These are phyloP conservation scores for Fomitopsis pinicola DNA, from an alignment of 1,284 basidiomycete genomes.

Conservation along the genomic window DNA sequence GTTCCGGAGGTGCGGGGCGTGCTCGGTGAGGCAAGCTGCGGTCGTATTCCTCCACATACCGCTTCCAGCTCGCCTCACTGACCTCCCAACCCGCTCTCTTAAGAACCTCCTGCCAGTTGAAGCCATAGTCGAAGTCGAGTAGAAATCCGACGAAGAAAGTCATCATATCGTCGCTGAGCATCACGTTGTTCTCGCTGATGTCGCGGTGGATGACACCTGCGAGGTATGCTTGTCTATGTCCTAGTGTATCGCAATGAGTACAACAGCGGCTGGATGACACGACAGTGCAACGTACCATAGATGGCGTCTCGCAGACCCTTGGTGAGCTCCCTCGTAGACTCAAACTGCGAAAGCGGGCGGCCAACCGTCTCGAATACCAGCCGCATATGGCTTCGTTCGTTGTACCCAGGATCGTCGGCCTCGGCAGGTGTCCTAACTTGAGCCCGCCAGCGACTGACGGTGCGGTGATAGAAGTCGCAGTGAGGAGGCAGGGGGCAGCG, in stretches of 20 bases:
- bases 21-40: not conserved
- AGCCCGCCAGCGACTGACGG: not conserved
- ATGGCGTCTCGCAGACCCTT: not conserved
- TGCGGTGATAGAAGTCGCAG: not conserved
- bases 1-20: no score
- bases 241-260: no score
- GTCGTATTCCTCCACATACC: not conserved
- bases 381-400: not conserved
- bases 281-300: not conserved
- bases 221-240: not conserved
- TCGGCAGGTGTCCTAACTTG: no score
- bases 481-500: not conserved
- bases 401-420: not conserved
- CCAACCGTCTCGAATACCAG: not conserved
- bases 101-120: conserved; percentile 1
- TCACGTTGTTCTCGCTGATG: conserved; percentile 10
- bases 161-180: conserved; percentile 3
- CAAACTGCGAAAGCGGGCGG: not conserved
- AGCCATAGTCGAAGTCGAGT: conserved; percentile 11
- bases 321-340: not conserved
- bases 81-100: not conserved
- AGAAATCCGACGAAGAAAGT: conserved; percentile 2
- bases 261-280: no score
- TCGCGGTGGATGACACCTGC: conserved; percentile 10
- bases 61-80: not conserved